Evolutionary conservation across 768 basidiomycete genomes (phyloP), one percentile per base, ranked within the genome.

Genomic region (Suillus luteus): DNA sequence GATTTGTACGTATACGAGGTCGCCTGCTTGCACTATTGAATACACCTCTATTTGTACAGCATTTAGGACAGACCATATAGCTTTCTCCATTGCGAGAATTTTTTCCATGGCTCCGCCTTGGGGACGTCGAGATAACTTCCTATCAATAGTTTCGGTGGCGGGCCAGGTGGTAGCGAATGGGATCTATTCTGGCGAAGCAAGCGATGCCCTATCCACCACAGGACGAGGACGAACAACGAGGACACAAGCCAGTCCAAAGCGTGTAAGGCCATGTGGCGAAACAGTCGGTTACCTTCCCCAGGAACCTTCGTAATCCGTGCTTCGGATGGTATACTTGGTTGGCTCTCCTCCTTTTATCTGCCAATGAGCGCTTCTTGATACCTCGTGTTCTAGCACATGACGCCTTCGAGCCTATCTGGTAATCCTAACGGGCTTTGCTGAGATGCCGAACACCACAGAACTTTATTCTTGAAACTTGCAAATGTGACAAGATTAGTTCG

Each of bases 401-500:
- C 24, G 8, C 22, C 22, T 57, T 24, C 27, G 15, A 27, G 9
- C 15, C 17, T 10, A 51, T 31, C 31, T 51, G 4, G 19, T 6
- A 55, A 22, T 52, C 17, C 51, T 19, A 17, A 33, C 8, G 51
- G 27, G 9, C 27, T 9, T 31, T 1, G 2, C 51, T 31, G 27
- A 31, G 51, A 11, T 33, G 51, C 31, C 22, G 37, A 38, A 57
- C 37, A 22, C 55, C 37, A 17, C 17, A 52, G 31, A 52, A 52
- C 17, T 31, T 6, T 15, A 0, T 15, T 27, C 24, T 15, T 12
- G 15, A 41, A 19, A 60, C 55, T 60, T 58, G 38, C 24, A 41
- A 19, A 11, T 40, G 17, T 22, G 27, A 24, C 27, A 69, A 17
- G 22, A 24, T 71, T 59, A 83, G 66, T 78, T 82, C 65, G 85